phyloP scores from a whole-genome alignment of 192 early-diverging fungal genomes.

The Mortierella alpina region DNA sequence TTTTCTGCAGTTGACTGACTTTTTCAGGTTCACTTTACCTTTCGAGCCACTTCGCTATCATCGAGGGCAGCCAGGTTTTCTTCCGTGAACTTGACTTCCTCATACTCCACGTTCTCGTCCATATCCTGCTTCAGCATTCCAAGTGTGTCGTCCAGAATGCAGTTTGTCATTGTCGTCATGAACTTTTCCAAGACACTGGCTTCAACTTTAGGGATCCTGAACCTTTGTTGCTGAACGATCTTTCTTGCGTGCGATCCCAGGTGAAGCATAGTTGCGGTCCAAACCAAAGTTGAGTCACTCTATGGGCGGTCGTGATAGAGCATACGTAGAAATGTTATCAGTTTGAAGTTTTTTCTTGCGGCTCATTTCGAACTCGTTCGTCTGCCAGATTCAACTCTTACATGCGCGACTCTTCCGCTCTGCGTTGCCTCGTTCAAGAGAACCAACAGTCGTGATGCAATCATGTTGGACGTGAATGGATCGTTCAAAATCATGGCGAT shows the following conservation, averaged over 20 bases:
- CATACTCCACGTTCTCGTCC: constrained; percentile 36
- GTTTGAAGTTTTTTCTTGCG: no score
- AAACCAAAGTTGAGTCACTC: constrained; percentile 46
- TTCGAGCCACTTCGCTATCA: constrained; percentile 61
- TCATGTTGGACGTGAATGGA: constrained; percentile 62
- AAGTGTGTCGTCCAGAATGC: constrained; percentile 45
- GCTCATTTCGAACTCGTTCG: neutral
- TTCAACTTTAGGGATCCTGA: constrained; percentile 64
- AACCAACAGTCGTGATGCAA: constrained; percentile 58
- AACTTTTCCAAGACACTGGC: constrained; percentile 52
- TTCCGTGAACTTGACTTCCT: constrained; percentile 39
- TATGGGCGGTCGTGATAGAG: neutral
- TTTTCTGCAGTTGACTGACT: neutral
- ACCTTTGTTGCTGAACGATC: constrained; percentile 56
- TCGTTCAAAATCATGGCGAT: constrained; percentile 69
- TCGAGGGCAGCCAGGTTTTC: constrained; percentile 35
- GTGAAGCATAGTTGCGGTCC: constrained; percentile 64
- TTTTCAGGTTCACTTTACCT: constrained; percentile 17
- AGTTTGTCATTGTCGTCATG: constrained; percentile 51
- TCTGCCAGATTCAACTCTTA: neutral
- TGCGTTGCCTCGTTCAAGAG: constrained; percentile 47
- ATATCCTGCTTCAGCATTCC: constrained; percentile 33
- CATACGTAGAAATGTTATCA: neutral
- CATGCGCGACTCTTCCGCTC: constrained; percentile 18
- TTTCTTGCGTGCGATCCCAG: constrained; percentile 61